Conservation (phyloP, 345 rosid genomes). For the Gossypium herbaceum region DNA sequence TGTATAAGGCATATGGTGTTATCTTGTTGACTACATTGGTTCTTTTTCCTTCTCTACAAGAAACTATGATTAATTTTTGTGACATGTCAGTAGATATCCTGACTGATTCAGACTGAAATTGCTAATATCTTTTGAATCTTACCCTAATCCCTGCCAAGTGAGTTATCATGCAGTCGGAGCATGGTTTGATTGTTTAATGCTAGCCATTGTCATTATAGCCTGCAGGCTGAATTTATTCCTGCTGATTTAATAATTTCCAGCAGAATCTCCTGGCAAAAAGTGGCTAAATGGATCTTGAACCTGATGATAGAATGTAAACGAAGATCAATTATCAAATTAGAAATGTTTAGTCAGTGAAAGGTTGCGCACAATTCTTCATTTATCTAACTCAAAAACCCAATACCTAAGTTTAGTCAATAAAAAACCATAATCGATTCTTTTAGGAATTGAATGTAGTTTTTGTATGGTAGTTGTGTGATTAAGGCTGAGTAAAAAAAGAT, state of each 20-base stretch:
- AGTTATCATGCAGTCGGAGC: not conserved
- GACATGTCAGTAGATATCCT: not conserved
- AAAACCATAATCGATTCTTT: not conserved
- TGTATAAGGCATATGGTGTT: not conserved
- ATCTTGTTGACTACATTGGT: not conserved
- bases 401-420: not conserved
- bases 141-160: not conserved
- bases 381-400: not conserved
- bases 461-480: not conserved
- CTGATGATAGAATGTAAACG: not conserved
- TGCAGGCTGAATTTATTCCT: not conserved
- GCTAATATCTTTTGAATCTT: not conserved
- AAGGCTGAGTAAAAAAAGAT: not conserved
- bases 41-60: not conserved
- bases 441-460: not conserved
- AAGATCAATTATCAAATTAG: not conserved
- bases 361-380: not conserved
- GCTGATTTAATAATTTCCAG: not conserved
- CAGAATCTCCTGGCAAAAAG: not conserved
- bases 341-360: not conserved
- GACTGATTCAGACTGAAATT: not conserved
- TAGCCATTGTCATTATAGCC: not conserved
- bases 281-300: not conserved
- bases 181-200: not conserved
- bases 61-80: not conserved